These are phyloP conservation scores for Perilla frutescens DNA, from an alignment of 257 asterid genomes.

Conservation along the genomic window DNA sequence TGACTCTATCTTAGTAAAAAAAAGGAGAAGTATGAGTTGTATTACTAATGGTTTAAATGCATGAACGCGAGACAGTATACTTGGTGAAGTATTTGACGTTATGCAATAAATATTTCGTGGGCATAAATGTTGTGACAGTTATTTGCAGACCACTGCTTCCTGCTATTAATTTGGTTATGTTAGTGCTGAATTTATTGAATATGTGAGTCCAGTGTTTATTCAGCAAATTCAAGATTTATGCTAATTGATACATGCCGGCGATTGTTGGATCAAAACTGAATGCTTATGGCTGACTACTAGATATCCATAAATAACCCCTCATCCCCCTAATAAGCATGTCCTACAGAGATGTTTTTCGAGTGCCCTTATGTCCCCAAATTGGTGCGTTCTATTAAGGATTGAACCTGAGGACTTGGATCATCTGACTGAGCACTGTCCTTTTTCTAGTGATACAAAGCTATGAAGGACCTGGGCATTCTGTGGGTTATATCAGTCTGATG, in stretches of 20 bases:
- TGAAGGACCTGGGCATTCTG: too few relatives aligned
- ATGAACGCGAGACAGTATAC: neutral
- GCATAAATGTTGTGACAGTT: neutral
- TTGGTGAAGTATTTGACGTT: neutral
- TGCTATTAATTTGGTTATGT: neutral
- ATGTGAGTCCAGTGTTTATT: neutral
- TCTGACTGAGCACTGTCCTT: too few relatives aligned
- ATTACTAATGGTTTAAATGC: neutral
- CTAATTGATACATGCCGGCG: neutral
- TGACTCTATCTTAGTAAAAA: neutral
- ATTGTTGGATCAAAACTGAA: neutral
- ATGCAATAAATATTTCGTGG: neutral
- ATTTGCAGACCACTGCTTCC: neutral
- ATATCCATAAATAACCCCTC: too few relatives aligned
- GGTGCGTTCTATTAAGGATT: too few relatives aligned
- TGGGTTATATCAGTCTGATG: too few relatives aligned
- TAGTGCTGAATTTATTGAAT: neutral
- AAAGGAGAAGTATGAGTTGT: neutral
- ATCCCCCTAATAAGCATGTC: too few relatives aligned
- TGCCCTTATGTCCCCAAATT: too few relatives aligned
- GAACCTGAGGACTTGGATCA: too few relatives aligned
- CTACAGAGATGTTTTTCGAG: too few relatives aligned
- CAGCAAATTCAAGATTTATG: neutral
- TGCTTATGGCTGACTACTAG: neutral
- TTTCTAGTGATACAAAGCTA: too few relatives aligned